Evolutionary conservation across 805 yeast species (phyloP).

Genomic region (Saccharomycopsis selenospora): DNA sequence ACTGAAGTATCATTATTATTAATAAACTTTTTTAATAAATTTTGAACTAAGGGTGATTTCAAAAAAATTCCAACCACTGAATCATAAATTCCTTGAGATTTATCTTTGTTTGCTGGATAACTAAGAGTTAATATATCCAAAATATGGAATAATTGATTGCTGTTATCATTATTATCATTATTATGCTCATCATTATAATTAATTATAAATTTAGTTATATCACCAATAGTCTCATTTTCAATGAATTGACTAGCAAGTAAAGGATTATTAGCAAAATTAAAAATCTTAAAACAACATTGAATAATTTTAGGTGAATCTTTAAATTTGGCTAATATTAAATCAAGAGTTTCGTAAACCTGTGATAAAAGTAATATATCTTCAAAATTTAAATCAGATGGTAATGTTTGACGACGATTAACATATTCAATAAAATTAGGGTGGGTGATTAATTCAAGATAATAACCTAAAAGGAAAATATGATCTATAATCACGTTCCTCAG

Average conservation of each 20-base stretch:
- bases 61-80: neutral
- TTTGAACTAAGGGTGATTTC: neutral
- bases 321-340: neutral
- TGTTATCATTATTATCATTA: neutral
- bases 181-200: neutral
- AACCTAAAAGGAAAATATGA: neutral
- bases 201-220: neutral
- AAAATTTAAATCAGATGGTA: neutral
- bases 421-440: neutral
- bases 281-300: neutral
- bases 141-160: neutral
- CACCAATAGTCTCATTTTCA: neutral
- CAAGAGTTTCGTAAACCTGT: neutral
- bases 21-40: neutral
- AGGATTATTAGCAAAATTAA: neutral
- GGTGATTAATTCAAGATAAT: neutral
- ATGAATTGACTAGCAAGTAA: neutral
- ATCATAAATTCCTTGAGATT: neutral
- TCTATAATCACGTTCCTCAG: no score
- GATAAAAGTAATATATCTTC: neutral
- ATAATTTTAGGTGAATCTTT: neutral
- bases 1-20: neutral
- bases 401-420: neutral
- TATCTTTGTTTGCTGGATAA: neutral
- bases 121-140: neutral